Base-by-base conservation (phyloP, 2,329 filamentous ascomycete genomes). In the Geosmithia putterillii region DNA sequence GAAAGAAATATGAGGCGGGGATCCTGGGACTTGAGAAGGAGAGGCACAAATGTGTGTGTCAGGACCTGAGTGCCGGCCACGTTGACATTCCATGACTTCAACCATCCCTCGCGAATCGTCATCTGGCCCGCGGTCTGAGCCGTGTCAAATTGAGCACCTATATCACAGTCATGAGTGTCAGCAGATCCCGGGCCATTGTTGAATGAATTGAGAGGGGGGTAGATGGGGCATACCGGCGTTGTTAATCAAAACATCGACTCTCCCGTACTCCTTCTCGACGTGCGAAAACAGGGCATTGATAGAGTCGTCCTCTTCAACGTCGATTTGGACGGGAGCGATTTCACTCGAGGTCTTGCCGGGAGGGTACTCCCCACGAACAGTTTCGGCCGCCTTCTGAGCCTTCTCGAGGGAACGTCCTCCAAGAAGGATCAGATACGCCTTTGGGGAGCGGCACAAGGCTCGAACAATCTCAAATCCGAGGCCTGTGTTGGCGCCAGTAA, bases 401-500 rank as follows among this genome's bases (percentile, higher is more conserved):
- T 75, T 77, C 3, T 63, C 59, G 0, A 69, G 12, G 2, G 59
- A 66, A 1, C 76, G 67, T 32, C 64, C 65, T 32, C 74, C 74
- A 15, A 81, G 51, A 20, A 77, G 50, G 44, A 81, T 63, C 7
- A 66, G 60, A 54, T 78, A 78, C 3, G 65, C 22, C 6, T 57
- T 54, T 0, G 51, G 25, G 0, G 73, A 71, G 7, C 58, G 48
- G 32, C 62, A 59, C 1, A 80, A 58, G 1, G 71, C 66, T 46
- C 70, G 73, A 35, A 76, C 66, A 18, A 61, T 66, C 48, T 79
- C 69, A 34, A 66, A 70, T 2, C 77, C 76, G 15, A 80, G 64
- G 18, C 75, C 74, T 0, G 67, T 75, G 50, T 76, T 78, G 42
- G 63, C 73, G 38, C 75, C 74, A 3, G 74, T 77, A 45, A 78